phyloP scores from a whole-genome alignment of 257 asterid species.

The Catharanthus roseus region DNA sequence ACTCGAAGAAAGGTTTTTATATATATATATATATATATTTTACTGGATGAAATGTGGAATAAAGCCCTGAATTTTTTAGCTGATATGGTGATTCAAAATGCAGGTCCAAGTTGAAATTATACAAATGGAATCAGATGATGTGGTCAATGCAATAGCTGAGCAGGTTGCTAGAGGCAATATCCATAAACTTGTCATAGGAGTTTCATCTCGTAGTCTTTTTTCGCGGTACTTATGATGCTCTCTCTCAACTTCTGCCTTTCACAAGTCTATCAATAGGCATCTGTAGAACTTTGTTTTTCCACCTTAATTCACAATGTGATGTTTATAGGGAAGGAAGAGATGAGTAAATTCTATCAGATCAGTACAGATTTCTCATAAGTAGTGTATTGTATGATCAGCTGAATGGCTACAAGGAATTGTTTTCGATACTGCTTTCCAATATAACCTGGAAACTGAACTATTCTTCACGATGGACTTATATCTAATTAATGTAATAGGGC shows the following conservation, averaged over 20 bases:
- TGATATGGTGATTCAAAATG: conserved; percentile 11
- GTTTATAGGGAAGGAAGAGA: background rate
- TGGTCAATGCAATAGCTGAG: conserved; percentile 42
- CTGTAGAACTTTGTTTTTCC: background rate
- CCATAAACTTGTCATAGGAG: conserved; percentile 65
- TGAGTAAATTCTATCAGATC: background rate
- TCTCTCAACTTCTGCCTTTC: background rate
- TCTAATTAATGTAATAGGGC: background rate
- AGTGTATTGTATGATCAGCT: background rate
- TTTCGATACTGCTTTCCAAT: background rate
- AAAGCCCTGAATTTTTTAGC: background rate
- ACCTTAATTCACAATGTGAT: background rate
- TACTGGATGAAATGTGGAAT: background rate
- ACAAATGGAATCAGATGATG: conserved; percentile 78
- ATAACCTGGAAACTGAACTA: background rate
- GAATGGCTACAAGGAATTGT: background rate
- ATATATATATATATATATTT: no score
- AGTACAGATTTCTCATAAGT: background rate
- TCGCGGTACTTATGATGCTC: conserved; percentile 44
- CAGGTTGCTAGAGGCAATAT: conserved; percentile 38
- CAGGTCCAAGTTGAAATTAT: conserved; percentile 69
- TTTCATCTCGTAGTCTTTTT: conserved; percentile 62
- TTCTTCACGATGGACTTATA: background rate
- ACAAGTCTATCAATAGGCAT: background rate
- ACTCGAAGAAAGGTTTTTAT: conserved; percentile 43